Percentiles rank a stretch among this genome's conserved stretches.
These are phyloP conservation scores for Ustilago curta DNA, from an alignment of 1,284 basidiomycete genomes.

Conservation along the genomic window DNA sequence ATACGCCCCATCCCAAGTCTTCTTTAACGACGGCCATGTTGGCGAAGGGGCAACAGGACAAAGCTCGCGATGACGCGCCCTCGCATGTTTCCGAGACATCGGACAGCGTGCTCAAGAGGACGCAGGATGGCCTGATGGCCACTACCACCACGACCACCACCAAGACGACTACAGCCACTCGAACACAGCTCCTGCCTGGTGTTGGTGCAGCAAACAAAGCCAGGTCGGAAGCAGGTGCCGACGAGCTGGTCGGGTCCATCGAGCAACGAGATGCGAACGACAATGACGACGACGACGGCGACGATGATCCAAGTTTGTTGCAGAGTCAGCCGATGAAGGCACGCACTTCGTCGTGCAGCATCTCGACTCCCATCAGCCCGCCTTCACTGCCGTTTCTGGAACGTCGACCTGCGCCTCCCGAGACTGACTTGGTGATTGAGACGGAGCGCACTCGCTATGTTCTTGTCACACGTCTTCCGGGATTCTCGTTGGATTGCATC, in stretches of 20 bases:
- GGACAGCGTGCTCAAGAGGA: conserved; percentile 30
- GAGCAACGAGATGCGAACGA: not conserved
- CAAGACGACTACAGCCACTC: conserved; percentile 30
- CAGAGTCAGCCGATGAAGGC: conserved; percentile 27
- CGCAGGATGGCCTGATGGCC: conserved; percentile 21
- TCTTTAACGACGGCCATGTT: conserved; percentile 17
- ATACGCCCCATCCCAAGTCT: conserved; percentile 7
- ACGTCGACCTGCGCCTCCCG: conserved; percentile 54
- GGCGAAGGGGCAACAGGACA: conserved; percentile 8
- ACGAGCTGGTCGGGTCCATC: not conserved
- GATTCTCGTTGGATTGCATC: conserved; percentile 62
- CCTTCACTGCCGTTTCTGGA: conserved; percentile 55
- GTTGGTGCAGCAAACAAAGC: conserved; percentile 7
- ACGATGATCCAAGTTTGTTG: not conserved
- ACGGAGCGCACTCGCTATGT: conserved; percentile 45
- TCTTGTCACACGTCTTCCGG: conserved; percentile 55
- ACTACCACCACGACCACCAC: conserved; percentile 50
- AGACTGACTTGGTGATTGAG: conserved; percentile 55
- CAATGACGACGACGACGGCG: not conserved
- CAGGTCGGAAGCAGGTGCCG: conserved; percentile 18
- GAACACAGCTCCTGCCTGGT: conserved; percentile 17
- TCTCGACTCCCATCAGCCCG: conserved; percentile 48
- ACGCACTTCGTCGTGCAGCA: conserved; percentile 45
- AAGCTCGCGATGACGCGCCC: conserved; percentile 11
- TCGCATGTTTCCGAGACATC: conserved; percentile 33